Percentiles rank a stretch among this genome's conserved stretches.
These are phyloP conservation scores for Cenococcum geophilum DNA, from an alignment of 495 filamentous ascomycete genomes.

Conservation along the genomic window DNA sequence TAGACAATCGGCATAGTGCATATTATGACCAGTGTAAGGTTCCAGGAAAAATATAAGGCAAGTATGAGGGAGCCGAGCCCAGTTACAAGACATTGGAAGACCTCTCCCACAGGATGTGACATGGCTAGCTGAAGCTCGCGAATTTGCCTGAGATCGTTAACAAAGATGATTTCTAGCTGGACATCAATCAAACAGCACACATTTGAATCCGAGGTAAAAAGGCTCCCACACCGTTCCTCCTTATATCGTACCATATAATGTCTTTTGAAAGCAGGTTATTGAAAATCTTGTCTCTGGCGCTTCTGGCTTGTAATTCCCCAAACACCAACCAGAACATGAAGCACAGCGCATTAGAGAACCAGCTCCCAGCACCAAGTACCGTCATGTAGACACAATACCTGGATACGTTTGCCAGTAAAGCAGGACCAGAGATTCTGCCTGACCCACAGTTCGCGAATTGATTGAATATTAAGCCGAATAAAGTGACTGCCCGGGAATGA, in stretches of 20 bases:
- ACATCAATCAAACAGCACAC: slow-evolving; percentile 46
- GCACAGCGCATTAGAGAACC: slow-evolving; percentile 59
- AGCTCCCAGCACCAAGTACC: slow-evolving; percentile 55
- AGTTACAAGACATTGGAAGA: slow-evolving; percentile 56
- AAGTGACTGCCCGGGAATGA: slow-evolving; percentile 59
- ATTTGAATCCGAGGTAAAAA: slow-evolving; percentile 66
- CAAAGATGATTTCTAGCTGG: slow-evolving; percentile 1
- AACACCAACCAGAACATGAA: slow-evolving; percentile 65
- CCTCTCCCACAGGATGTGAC: slow-evolving; percentile 69
- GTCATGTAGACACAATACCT: slow-evolving; percentile 54
- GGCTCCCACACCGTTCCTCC: slow-evolving; percentile 63
- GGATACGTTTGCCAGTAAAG: slow-evolving; percentile 51
- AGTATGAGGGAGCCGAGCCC: slow-evolving; percentile 58
- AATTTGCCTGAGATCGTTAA: slow-evolving; percentile 57
- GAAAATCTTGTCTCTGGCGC: slow-evolving; percentile 60
- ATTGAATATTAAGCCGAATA: slow-evolving; percentile 73
- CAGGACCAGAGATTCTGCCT: slow-evolving; percentile 44
- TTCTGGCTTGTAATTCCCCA: slow-evolving; percentile 72
- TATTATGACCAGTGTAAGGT: slow-evolving; percentile 75
- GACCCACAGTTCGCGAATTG: slow-evolving; percentile 60
- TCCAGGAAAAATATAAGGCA: slow-evolving; percentile 75
- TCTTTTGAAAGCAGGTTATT: slow-evolving; percentile 61
- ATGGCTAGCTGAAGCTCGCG: slow-evolving; percentile 75
- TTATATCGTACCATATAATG: slow-evolving; percentile 75
- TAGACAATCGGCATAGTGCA: slow-evolving; percentile 66